phyloP scores from a whole-genome alignment of 306 rosid species.

The Begonia fuchsioides region DNA sequence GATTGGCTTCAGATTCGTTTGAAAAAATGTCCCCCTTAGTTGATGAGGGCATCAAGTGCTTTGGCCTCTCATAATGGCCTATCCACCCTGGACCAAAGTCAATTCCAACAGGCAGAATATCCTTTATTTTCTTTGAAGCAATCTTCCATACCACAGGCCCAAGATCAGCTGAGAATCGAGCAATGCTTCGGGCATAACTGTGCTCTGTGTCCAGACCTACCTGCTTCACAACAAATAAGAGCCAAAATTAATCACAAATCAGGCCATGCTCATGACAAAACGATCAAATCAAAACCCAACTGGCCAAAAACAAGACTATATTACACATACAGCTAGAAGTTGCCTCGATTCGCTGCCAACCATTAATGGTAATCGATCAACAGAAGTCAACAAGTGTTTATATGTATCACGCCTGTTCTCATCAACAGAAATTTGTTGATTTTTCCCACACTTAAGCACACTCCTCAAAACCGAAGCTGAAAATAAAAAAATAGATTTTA shows the following conservation, averaged over 20 bases:
- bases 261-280: too few species aligned
- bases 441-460: constrained; percentile 62
- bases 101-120: constrained; percentile 17
- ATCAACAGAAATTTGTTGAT: constrained; percentile 54
- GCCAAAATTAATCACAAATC: too few species aligned
- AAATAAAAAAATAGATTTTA: constrained; percentile 9
- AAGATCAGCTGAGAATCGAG: constrained; percentile 69
- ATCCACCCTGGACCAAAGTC: constrained; percentile 55
- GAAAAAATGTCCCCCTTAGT: constrained; percentile 23
- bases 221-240: constrained; percentile 21
- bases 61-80: constrained; percentile 29
- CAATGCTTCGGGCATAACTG: constrained; percentile 72
- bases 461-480: constrained; percentile 82
- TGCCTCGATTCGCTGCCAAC: constrained; percentile 56
- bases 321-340: constrained; percentile 44
- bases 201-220: constrained; percentile 53
- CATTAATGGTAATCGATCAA: constrained; percentile 25
- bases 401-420: constrained; percentile 86
- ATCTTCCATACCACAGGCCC: constrained; percentile 80
- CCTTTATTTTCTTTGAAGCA: constrained; percentile 54
- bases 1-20: constrained; percentile 14
- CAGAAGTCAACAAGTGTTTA: constrained; percentile 19
- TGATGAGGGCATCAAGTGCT: constrained; percentile 17
- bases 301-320: not conserved
- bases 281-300: too few species aligned